phyloP scores from a whole-genome alignment of 2,329 filamentous ascomycete species.

The Aspergillus fijiensis region DNA sequence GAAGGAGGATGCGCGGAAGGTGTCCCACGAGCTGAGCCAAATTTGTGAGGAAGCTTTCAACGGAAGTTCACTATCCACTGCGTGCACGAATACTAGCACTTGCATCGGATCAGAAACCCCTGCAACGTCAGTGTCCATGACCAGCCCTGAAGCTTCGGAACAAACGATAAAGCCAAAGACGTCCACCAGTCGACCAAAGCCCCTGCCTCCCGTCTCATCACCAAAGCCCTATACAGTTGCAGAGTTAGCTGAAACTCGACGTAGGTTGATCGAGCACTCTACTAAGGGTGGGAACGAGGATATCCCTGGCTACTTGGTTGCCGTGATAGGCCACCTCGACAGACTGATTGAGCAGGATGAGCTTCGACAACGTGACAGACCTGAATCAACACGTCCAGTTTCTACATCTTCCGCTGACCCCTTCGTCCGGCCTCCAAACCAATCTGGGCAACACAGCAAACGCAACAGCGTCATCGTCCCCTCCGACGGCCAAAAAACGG shows the following conservation, averaged over 20 bases:
- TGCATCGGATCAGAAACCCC: slow-evolving; percentile 52
- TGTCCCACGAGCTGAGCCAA: slow-evolving; percentile 81
- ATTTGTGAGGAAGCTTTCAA: slow-evolving; percentile 93
- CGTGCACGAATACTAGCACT: slow-evolving; percentile 42
- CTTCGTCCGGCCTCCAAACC: slow-evolving; percentile 10
- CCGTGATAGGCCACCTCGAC: slow-evolving; percentile 62
- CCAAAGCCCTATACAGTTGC: slow-evolving; percentile 54
- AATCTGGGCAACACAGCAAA: slow-evolving; percentile 51
- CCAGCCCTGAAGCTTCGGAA: slow-evolving; percentile 29
- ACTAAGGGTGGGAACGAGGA: slow-evolving; percentile 45
- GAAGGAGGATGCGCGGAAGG: slow-evolving; percentile 77
- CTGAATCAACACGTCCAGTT: slow-evolving; percentile 8
- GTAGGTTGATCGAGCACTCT: slow-evolving; percentile 55
- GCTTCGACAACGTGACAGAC: slow-evolving; percentile 6
- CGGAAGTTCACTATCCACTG: slow-evolving; percentile 58
- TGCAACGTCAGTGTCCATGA: slow-evolving; percentile 46
- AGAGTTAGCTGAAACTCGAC: slow-evolving; percentile 59
- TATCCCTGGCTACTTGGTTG: slow-evolving; percentile 54
- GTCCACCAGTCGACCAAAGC: slow-evolving; percentile 37
- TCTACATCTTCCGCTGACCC: slow-evolving; percentile 18
- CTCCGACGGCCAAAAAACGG: neutral
- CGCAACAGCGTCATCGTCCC: slow-evolving; percentile 45
- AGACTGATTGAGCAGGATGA: slow-evolving; percentile 51
- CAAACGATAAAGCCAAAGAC: slow-evolving; percentile 17
- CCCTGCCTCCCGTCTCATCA: slow-evolving; percentile 41